Evolutionary conservation across 805 yeast species (phyloP), one percentile per base, ranked within the genome.

Genomic region (Teunomyces tritomae): DNA sequence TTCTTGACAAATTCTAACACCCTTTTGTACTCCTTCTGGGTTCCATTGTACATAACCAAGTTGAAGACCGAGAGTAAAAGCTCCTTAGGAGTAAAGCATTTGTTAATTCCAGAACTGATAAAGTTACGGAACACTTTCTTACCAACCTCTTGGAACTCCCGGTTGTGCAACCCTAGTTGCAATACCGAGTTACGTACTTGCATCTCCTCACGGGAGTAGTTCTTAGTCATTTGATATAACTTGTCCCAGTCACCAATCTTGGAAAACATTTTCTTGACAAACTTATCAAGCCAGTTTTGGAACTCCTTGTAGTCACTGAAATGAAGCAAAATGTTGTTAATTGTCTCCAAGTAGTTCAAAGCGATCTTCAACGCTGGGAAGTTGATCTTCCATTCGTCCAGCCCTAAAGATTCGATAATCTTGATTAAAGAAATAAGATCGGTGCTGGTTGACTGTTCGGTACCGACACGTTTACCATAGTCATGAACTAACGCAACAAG

Each of bases 21-120:
- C 54, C 78, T 83, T 61, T 85, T 85, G 74, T 83, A 85, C 32
- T 80, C 83, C 53, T 79, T 77, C 44, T 65, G 63, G 32, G 67
- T 65, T 36, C 68, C 64, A 5, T 64, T 63, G 27, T 64, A 59
- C 29, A 81, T 65, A 3, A 72, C 62, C 8, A 76, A 63, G 9
- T 73, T 67, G 44, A 84, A 64, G 5, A 74, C 65, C 26, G 79
- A 67, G 7, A 72, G 64, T 13, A 80, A 57, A 14, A 85, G 52
- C 51, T 77, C 80, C 43, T 67, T 68, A 2, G 90, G 88, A 7
- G 61, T 58, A 34, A 83, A 70, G 0, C 77, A 60, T 16, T 70
- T 57, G 32, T 73, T 65, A 13, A 82, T 80, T 1, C 86, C 86
- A 0, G 68, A 55, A 47, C 78, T 82, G 14, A 73, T 48, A 26